These are phyloP conservation scores for Cornus kousa DNA, from an alignment of 148 eudicot genomes.

Conservation along the genomic window DNA sequence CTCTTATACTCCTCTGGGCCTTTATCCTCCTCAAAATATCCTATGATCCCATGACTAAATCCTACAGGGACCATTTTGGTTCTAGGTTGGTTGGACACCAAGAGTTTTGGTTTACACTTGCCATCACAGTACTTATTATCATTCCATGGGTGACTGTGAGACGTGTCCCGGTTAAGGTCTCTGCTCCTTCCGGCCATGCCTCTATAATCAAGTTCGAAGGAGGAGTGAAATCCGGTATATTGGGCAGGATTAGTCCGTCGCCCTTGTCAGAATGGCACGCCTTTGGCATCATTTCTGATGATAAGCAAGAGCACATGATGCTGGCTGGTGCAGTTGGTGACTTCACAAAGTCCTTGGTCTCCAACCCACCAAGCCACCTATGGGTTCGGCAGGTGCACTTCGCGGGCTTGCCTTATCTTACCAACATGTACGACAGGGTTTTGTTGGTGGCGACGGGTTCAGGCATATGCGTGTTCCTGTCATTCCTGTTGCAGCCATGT, in stretches of 20 bases:
- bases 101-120: slow-evolving; percentile 43
- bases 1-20: slow-evolving; percentile 43
- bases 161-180: slow-evolving; percentile 38
- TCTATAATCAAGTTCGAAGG: slow-evolving; percentile 49
- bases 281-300: slow-evolving; percentile 49
- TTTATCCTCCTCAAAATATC: slow-evolving; percentile 37
- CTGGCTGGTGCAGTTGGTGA: slow-evolving; percentile 60
- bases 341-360: slow-evolving; percentile 46
- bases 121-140: slow-evolving; percentile 30
- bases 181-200: slow-evolving; percentile 47
- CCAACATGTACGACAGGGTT: slow-evolving; percentile 42
- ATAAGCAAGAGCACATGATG: slow-evolving; percentile 47
- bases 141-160: slow-evolving; percentile 52
- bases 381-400: slow-evolving; percentile 54
- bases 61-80: slow-evolving; percentile 22
- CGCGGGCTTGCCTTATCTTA: slow-evolving; percentile 43
- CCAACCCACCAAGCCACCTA: slow-evolving; percentile 43
- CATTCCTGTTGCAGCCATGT: slow-evolving; percentile 41
- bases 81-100: slow-evolving; percentile 16
- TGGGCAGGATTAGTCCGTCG: slow-evolving; percentile 53
- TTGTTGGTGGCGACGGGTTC: slow-evolving; percentile 50
- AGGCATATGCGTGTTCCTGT: slow-evolving; percentile 47
- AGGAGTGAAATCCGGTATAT: slow-evolving; percentile 37
- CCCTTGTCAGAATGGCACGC: slow-evolving; percentile 59
- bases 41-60: slow-evolving; percentile 34